These are phyloP conservation scores for Aspergillus niger DNA, from an alignment of 2,329 filamentous ascomycete genomes.

Conservation along the genomic window DNA sequence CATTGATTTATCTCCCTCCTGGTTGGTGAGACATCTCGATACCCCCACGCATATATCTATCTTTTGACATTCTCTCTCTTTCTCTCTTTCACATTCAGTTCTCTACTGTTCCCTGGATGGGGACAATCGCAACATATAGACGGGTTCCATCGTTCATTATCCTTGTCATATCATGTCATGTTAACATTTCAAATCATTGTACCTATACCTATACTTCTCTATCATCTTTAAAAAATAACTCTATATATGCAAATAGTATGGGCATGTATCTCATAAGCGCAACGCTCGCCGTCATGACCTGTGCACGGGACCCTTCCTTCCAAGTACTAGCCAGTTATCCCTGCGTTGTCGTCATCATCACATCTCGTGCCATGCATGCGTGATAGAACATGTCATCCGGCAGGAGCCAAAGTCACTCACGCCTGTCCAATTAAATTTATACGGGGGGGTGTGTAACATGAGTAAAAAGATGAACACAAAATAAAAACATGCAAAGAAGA, in stretches of 20 bases:
- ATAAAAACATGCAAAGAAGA: neutral
- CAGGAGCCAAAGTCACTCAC: neutral
- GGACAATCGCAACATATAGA: neutral
- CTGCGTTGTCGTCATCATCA: slow-evolving; percentile 3
- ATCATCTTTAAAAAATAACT: neutral
- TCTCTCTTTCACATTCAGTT: neutral
- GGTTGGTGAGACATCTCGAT: neutral
- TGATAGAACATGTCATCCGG: neutral
- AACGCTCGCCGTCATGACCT: slow-evolving; percentile 4
- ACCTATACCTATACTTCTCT: neutral
- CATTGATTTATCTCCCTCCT: neutral
- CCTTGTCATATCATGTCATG: neutral
- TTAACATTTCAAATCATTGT: slow-evolving; percentile 1
- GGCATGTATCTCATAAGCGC: slow-evolving; percentile 3
- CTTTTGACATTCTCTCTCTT: too few species aligned
- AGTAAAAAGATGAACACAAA: neutral
- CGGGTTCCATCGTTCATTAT: slow-evolving; percentile 6
- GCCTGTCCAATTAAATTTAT: neutral
- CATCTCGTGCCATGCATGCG: slow-evolving; percentile 9
- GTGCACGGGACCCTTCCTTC: neutral
- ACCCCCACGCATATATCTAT: neutral
- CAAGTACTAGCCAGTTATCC: neutral
- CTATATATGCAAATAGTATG: slow-evolving; percentile 10
- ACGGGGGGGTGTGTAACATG: neutral
- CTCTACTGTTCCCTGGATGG: neutral